phyloP scores from a whole-genome alignment of 352 stramenopile species.

The Phytophthora quininea region DNA sequence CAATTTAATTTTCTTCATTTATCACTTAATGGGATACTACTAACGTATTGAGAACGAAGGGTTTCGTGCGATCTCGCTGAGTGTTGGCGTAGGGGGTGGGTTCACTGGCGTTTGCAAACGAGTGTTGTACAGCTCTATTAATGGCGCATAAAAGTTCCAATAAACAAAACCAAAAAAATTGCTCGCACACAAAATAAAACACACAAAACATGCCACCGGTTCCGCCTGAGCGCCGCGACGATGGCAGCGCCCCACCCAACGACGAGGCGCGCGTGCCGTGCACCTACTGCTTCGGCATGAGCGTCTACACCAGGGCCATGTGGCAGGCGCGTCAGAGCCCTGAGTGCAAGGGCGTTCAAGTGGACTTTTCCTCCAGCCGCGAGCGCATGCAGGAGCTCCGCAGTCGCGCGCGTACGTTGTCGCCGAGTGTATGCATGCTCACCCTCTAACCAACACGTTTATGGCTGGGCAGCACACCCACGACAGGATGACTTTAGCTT shows the following conservation, averaged over 20 bases:
- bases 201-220: slow-evolving; percentile 40
- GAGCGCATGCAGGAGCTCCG: slow-evolving; percentile 55
- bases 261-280: slow-evolving; percentile 25
- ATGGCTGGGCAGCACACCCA: slow-evolving; percentile 29
- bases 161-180: too few relatives aligned
- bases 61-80: too few relatives aligned
- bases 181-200: too few relatives aligned
- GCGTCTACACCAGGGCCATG: slow-evolving; percentile 79
- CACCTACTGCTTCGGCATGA: slow-evolving; percentile 66
- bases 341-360: slow-evolving; percentile 61
- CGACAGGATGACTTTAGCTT: slow-evolving; percentile 62
- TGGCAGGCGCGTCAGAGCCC: slow-evolving; percentile 50
- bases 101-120: too few relatives aligned
- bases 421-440: neutral
- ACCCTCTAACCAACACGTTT: too few relatives aligned
- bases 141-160: too few relatives aligned
- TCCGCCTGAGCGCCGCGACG: slow-evolving; percentile 28
- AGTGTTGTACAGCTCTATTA: too few relatives aligned
- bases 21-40: too few relatives aligned
- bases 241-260: slow-evolving; percentile 9
- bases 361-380: slow-evolving; percentile 41
- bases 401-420: slow-evolving; percentile 44
- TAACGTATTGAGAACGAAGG: too few relatives aligned
- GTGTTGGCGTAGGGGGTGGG: too few relatives aligned
- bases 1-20: too few relatives aligned